phyloP scores from a whole-genome alignment of 306 rosid genomes.

The Albizia julibrissin region DNA sequence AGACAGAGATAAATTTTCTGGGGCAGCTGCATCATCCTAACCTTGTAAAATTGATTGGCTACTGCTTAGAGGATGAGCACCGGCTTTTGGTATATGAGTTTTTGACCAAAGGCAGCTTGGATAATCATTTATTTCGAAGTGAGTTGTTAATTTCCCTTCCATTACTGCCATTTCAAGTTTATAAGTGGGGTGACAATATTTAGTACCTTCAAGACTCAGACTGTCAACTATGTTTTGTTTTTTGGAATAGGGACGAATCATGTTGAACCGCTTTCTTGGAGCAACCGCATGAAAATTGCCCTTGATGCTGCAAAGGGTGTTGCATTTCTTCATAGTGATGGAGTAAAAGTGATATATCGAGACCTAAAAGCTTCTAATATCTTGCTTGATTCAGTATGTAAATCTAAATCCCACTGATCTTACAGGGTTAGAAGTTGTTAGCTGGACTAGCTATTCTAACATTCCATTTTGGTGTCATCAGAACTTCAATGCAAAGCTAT shows the following conservation, averaged over 20 bases:
- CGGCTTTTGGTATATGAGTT: conserved; percentile 92
- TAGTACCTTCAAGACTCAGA: not conserved
- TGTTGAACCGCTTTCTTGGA: conserved; percentile 93
- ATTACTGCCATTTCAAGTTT: conserved; percentile 24
- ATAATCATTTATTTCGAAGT: conserved; percentile 93
- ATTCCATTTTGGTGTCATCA: conserved; percentile 40
- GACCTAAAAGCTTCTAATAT: conserved; percentile 88
- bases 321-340: conserved; percentile 92
- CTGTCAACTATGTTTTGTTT: conserved; percentile 24
- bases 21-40: conserved; percentile 92
- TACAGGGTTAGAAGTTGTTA: conserved; percentile 14
- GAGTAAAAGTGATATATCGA: conserved; percentile 89
- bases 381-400: conserved; percentile 73
- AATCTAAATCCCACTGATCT: conserved; percentile 10
- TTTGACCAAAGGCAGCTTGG: conserved; percentile 88
- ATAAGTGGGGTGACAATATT: not conserved
- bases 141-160: conserved; percentile 45
- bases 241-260: conserved; percentile 71
- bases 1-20: conserved; percentile 93
- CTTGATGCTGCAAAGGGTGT: conserved; percentile 93
- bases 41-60: conserved; percentile 91
- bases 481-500: conserved; percentile 80
- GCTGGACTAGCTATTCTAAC: conserved; percentile 31
- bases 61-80: conserved; percentile 95
- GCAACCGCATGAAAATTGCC: conserved; percentile 77